phyloP scores from a whole-genome alignment of 2,329 filamentous ascomycete genomes.

The Ophidiomyces ophidiicola region DNA sequence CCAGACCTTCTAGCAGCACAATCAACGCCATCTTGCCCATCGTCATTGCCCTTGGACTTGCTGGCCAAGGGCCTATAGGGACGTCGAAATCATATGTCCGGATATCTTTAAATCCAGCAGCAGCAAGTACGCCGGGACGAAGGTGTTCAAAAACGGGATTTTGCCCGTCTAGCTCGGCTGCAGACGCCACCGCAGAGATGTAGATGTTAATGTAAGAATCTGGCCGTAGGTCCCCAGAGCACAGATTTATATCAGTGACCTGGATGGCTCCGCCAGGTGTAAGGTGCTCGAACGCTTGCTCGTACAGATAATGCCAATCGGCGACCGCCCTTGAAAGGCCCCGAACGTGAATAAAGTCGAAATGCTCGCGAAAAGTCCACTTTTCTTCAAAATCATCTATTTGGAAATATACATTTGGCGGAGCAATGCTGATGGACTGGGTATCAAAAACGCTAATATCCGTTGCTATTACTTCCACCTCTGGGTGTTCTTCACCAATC shows the following conservation, averaged over 20 bases:
- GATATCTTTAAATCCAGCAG: constrained; percentile 36
- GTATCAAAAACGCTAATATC: constrained; percentile 36
- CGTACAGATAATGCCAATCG: constrained; percentile 37
- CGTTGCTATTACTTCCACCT: constrained; percentile 37
- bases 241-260: constrained; percentile 32
- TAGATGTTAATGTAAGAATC: constrained; percentile 27
- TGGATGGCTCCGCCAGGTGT: constrained; percentile 38
- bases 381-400: constrained; percentile 38
- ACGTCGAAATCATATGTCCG: constrained; percentile 28
- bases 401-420: constrained; percentile 37
- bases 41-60: constrained; percentile 24
- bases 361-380: constrained; percentile 39
- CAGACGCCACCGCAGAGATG: constrained; percentile 26
- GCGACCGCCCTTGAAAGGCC: constrained; percentile 38
- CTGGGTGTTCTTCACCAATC: constrained; percentile 25
- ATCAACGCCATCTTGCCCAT: constrained; percentile 35
- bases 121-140: constrained; percentile 27
- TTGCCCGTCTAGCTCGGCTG: constrained; percentile 30
- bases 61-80: constrained; percentile 29
- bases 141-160: constrained; percentile 36
- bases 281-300: constrained; percentile 35
- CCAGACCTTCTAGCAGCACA: constrained; percentile 30
- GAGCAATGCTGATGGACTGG: constrained; percentile 23
- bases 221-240: constrained; percentile 19
- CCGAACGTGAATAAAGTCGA: constrained; percentile 40